These are phyloP conservation scores for Bigelowiella natans DNA, from an alignment of 78 protist genomes.

Conservation along the genomic window DNA sequence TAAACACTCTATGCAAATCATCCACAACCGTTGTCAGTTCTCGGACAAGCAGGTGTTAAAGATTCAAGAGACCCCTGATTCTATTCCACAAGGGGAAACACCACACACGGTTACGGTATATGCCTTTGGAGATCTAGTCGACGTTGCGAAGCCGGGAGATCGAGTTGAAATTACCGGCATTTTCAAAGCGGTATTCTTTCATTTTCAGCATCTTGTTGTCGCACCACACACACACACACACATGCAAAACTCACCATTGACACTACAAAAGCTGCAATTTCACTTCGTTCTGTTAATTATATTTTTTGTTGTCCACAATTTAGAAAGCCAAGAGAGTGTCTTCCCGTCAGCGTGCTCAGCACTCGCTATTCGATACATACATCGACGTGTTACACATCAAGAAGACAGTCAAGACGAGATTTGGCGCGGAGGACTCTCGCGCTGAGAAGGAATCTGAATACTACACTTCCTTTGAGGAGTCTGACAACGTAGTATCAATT, in stretches of 20 bases:
- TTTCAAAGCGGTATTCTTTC: constrained; percentile 48
- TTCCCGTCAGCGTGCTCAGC: constrained; percentile 23
- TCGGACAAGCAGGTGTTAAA: constrained; percentile 84
- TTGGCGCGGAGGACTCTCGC: neutral
- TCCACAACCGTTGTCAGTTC: constrained; percentile 85
- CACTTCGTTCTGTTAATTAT: neutral
- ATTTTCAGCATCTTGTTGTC: neutral
- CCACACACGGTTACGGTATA: constrained; percentile 76
- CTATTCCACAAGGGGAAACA: constrained; percentile 86
- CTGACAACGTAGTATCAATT: neutral
- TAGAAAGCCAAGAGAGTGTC: constrained; percentile 43
- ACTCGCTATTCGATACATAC: constrained; percentile 49
- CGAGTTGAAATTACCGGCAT: constrained; percentile 87
- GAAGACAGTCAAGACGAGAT: constrained; percentile 22
- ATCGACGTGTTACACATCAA: constrained; percentile 20
- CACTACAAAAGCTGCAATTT: neutral
- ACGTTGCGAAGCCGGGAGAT: constrained; percentile 87
- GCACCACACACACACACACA: constrained; percentile 20
- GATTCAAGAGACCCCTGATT: constrained; percentile 36
- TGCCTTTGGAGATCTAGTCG: constrained; percentile 71
- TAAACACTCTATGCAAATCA: constrained; percentile 33
- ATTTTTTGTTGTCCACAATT: constrained; percentile 28
- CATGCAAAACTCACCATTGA: neutral
- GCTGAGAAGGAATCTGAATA: neutral
- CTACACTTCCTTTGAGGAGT: constrained; percentile 15